Base-by-base conservation (phyloP, 1,284 basidiomycete species). In the Cutaneotrichosporon dermatis region DNA sequence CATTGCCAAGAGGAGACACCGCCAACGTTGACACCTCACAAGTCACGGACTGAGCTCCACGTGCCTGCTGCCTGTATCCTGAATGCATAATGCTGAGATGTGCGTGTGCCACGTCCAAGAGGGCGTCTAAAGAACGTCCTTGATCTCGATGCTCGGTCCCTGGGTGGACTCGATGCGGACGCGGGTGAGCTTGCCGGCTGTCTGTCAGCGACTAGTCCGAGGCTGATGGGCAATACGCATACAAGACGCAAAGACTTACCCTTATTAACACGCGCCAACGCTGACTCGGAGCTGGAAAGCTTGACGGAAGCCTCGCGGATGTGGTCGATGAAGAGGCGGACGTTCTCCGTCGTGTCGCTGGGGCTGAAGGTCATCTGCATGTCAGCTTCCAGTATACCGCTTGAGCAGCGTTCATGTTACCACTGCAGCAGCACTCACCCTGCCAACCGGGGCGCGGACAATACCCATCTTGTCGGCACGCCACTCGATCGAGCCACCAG, bases 401-500 rank as follows among this genome's bases (percentile, higher is more conserved):
- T 25, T 25, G 25, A 25, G 25, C 25, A 25, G 25, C 25, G 25
- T 25, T 25, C 25, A 25, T 25, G 25, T 25, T 25, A 25, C 25
- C 25, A 25, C 25, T 25, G 25, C 25, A 25, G 25, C 25, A 25
- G 25, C 25, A 55, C 59, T 51, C 41, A 66, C 61, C 49, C 65
- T 48, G 35, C 63, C 68, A 9, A 69, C 63, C 13, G 63, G 63
- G 58, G 53, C 6, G 50, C 39, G 39, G n/a, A 51, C 50, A 6
- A 39, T 87, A 12, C 94, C 94, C 37, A 83, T 79, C 73, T 89
- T 88, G 79, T 98, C 92, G 10, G 91, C 90, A 76, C 87, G 89
- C 93, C 94, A 99, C 74, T 97, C 92, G 58, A 88, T 86, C 10
- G 87, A 88, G 10, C 90, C 90, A 56, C 86, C 85, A 35, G 95